A percentile compares a stretch with the other conserved stretches of the same genome.
Conservation (phyloP, 2,329 filamentous ascomycete species). For the Incumbomyces lentus region DNA sequence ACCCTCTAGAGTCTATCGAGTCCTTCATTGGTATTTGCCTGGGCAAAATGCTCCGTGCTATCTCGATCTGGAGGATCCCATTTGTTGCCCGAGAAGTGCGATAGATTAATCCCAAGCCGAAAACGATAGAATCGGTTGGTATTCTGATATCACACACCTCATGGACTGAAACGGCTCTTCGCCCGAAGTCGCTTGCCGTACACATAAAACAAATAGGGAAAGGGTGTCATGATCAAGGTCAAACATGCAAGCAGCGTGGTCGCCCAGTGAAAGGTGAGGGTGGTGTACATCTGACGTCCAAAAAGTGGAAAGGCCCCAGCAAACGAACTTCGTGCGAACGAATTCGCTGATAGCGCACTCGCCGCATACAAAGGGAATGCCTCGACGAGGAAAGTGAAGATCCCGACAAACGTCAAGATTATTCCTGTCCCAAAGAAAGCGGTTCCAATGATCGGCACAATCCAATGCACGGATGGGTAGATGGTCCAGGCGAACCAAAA, state of each 20-base stretch:
- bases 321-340: constrained; percentile 66
- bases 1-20: too few species aligned
- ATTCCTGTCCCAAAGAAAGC: constrained; percentile 61
- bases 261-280: constrained; percentile 31
- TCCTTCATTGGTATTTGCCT: too few species aligned
- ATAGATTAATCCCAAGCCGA: too few species aligned
- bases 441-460: constrained; percentile 63
- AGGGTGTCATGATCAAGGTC: constrained; percentile 35
- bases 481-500: constrained; percentile 75
- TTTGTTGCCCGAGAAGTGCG: too few species aligned
- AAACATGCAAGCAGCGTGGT: constrained; percentile 32
- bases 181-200: constrained; percentile 38
- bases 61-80: too few species aligned
- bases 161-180: constrained; percentile 32
- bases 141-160: too few species aligned
- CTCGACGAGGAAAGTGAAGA: constrained; percentile 80
- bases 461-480: constrained; percentile 64
- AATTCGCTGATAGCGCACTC: constrained; percentile 69
- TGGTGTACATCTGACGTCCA: constrained; percentile 27
- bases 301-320: constrained; percentile 54
- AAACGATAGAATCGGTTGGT: neutral
- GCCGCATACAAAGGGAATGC: constrained; percentile 39
- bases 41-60: too few species aligned
- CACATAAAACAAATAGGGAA: constrained; percentile 40
- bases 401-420: constrained; percentile 68